Base-by-base conservation (phyloP, 2,329 filamentous ascomycete species). In the Hysterium pulicare region DNA sequence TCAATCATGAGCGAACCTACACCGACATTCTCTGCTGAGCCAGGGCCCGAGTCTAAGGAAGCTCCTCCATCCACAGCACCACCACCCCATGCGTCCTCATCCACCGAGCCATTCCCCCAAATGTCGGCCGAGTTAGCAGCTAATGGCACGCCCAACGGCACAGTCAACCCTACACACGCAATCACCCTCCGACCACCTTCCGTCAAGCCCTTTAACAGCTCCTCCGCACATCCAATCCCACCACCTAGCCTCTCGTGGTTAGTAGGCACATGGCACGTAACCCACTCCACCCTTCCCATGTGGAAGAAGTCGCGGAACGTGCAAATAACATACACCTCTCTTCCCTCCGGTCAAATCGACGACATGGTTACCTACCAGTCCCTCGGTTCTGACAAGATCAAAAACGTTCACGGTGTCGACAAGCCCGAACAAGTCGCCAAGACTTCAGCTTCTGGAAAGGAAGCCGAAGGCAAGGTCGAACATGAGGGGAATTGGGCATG, bases 251-350 rank as follows among this genome's bases (percentile, higher is more conserved):
- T 66, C 33, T 38, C 54, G 44, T 64, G 57, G 56, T 53, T 68
- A 20, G 43, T 39, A 4, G 62, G 61, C 28, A 38, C 53, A 20
- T 68, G 65, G 65, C 58, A 63, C 48, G 63, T 68, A 36, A 68
- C 65, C 2, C 64, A 68, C 54, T 60, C 54, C 3, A 64, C 64
- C 5, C 60, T 68, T 1, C 65, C 65, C 41, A 90, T 93, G 85
- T 94, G 88, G 88, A 82, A 82, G 54, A 77, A 79, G 35, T 83
- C 86, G 40, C 83, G 82, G 62, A 93, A 93, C 67, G 87, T 94
- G 11, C 77, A 78, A 56, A 91, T 94, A 62, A 85, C 81, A 24
- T 94, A 94, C 73, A 78, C 69, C 8, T 64, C 76, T 1, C 73
- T 86, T 7, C n/a, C 62, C 74, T 1, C 73, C 84, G 11, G 44